Evolutionary conservation across 768 basidiomycete genomes (phyloP), one percentile per base, ranked within the genome.

Genomic region (Hygrophoropsis aurantiaca): DNA sequence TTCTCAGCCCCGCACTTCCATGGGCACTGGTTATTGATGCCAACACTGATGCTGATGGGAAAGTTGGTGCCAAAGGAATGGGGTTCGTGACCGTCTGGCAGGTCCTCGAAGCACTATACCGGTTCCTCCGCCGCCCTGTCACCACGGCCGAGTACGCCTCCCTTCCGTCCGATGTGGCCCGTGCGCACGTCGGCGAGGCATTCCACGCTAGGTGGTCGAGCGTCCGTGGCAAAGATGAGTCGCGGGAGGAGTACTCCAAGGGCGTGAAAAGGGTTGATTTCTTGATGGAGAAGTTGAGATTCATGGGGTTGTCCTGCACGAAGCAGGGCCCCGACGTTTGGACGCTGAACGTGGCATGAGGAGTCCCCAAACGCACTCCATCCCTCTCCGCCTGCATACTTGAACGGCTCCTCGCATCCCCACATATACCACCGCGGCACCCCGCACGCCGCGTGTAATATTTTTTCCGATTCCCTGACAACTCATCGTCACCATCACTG

Each of bases 221-320:
- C 11, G 61, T 72, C 11, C 35, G 51, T 1, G 65, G 72, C 11
- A 46, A 58, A 2, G 57, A 57, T 25, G 58, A 46, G 1, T 64
- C 63, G 20, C 68, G 66, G 25, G 54, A 59, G 21, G 80, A 82
- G 59, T 65, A 68, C 50, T 53, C 53, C 10, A 75, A 75, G 55
- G 79, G 78, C 0, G 53, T 82, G 16, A 80, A 75, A 59, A 62
- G 79, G 41, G 70, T 84, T 0, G 82, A 84, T 59, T 82, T 80
- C 54, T 60, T 84, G 40, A 59, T 67, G 40, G 70, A 62, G 19
- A 63, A 59, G 15, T 70, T 61, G 3, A 68, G 61, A 54, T 75
- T 83, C 60, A 72, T 70, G 49, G 81, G 81, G 15, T 47, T 80
- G 27, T 65, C 72, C 6, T 67, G 73, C 51, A 66, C 60, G 42